Percentiles rank a stretch among this genome's conserved stretches.
Conservation (phyloP, 2,329 filamentous ascomycete species). For the Bipolaris zeicola region DNA sequence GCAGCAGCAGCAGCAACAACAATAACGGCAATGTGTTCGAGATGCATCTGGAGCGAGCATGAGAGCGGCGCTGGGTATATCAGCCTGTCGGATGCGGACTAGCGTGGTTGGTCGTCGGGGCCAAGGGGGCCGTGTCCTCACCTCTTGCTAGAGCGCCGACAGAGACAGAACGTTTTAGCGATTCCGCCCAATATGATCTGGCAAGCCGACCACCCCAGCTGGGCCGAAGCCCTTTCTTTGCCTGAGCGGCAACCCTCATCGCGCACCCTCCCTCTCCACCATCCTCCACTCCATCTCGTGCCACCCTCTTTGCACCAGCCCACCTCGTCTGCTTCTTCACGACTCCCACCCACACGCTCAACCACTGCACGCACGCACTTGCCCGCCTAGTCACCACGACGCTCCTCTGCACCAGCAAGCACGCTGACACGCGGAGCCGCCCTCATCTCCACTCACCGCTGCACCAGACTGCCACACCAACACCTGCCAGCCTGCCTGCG, state of each 20-base stretch:
- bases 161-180: slow-evolving; percentile 18
- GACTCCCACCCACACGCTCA: not conserved
- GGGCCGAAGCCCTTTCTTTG: slow-evolving; percentile 19
- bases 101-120: slow-evolving; percentile 2
- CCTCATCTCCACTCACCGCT: slow-evolving; percentile 11
- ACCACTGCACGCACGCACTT: slow-evolving; percentile 1
- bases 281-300: slow-evolving; percentile 1
- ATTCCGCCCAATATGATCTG: slow-evolving; percentile 18
- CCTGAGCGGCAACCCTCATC: slow-evolving; percentile 11
- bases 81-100: not conserved
- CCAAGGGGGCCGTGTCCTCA: slow-evolving; percentile 11
- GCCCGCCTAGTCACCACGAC: slow-evolving; percentile 6
- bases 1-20: not conserved
- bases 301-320: slow-evolving; percentile 4
- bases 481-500: slow-evolving; percentile 9
- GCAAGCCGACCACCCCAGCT: slow-evolving; percentile 17
- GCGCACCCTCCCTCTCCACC: slow-evolving; percentile 10
- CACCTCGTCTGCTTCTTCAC: slow-evolving; percentile 9
- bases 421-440: slow-evolving; percentile 19
- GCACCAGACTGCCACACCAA: slow-evolving; percentile 10
- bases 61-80: not conserved
- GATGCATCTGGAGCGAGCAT: not conserved
- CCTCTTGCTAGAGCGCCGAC: slow-evolving; percentile 14
- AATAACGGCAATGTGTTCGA: not conserved
- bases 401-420: slow-evolving; percentile 10